Conservation (phyloP, 176 grass and related monocot genomes). For the Zea mays region Zm-B73-REFERENCE-NAM-5.0 NC_050105.1:148415501-148416000, state of each 20-base stretch:
- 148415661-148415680: slow-evolving; percentile 87
- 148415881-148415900: slow-evolving; percentile 98
- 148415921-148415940: slow-evolving; percentile 94
- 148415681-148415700: slow-evolving; percentile 85
- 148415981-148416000: slow-evolving; percentile 73
- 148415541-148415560: neutral
- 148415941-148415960: slow-evolving; percentile 94
- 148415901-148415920: slow-evolving; percentile 83
- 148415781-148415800: neutral
- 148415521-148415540: neutral
- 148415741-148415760: slow-evolving; percentile 82
- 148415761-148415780: neutral
- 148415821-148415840: too few species aligned
- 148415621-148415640: slow-evolving; percentile 94
- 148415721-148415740: slow-evolving; percentile 90
- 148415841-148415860: too few species aligned
- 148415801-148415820: too few species aligned
- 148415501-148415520: neutral
- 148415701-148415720: slow-evolving; percentile 88
- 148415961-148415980: slow-evolving; percentile 45
- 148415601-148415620: slow-evolving; percentile 92
- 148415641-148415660: slow-evolving; percentile 96
- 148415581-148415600: slow-evolving; percentile 87
- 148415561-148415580: slow-evolving; percentile 63
- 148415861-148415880: slow-evolving; percentile 60